Evolutionary conservation across 2,329 filamentous ascomycete species (phyloP).

Genomic region (Davidsoniella australis): DNA sequence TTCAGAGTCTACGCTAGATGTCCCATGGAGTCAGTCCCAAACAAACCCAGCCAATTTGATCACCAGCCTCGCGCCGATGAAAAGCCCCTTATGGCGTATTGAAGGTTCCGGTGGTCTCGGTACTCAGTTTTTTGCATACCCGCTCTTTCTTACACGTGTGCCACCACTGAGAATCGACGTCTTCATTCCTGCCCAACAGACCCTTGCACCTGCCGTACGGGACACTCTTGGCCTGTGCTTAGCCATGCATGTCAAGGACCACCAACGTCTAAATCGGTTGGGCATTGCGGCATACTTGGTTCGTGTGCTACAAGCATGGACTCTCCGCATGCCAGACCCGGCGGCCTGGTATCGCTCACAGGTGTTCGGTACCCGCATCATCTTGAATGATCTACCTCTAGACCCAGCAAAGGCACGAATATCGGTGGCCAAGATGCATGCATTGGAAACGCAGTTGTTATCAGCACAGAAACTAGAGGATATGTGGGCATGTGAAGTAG

Average conservation of each 20-base stretch:
- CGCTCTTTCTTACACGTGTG: slow-evolving; percentile 29
- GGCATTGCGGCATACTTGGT: slow-evolving; percentile 37
- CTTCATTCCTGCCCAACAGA: slow-evolving; percentile 35
- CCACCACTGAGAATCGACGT: slow-evolving; percentile 40
- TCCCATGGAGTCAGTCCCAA: slow-evolving; percentile 29
- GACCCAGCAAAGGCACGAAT: slow-evolving; percentile 30
- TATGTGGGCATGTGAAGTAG: slow-evolving; percentile 26
- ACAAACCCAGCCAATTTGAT: slow-evolving; percentile 45
- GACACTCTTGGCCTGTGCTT: slow-evolving; percentile 30
- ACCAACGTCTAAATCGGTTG: slow-evolving; percentile 27
- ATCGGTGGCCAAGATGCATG: slow-evolving; percentile 30
- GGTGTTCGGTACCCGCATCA: slow-evolving; percentile 41
- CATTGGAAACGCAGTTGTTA: slow-evolving; percentile 35
- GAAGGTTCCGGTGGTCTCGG: slow-evolving; percentile 40
- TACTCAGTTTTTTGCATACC: slow-evolving; percentile 39
- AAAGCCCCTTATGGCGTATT: slow-evolving; percentile 35
- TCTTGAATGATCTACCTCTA: slow-evolving; percentile 33
- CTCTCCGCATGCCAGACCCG: slow-evolving; percentile 19
- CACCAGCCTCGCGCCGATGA: slow-evolving; percentile 32
- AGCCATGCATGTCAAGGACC: slow-evolving; percentile 39
- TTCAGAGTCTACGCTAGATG: neutral
- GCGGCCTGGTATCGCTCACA: slow-evolving; percentile 25
- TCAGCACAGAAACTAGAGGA: slow-evolving; percentile 24
- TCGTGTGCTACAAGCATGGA: slow-evolving; percentile 36
- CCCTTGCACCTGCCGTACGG: slow-evolving; percentile 25